A percentile compares a stretch with the other conserved stretches of the same genome.
Evolutionary conservation across 768 basidiomycete genomes (phyloP).

Genomic region (Dentipellis sp.): DNA sequence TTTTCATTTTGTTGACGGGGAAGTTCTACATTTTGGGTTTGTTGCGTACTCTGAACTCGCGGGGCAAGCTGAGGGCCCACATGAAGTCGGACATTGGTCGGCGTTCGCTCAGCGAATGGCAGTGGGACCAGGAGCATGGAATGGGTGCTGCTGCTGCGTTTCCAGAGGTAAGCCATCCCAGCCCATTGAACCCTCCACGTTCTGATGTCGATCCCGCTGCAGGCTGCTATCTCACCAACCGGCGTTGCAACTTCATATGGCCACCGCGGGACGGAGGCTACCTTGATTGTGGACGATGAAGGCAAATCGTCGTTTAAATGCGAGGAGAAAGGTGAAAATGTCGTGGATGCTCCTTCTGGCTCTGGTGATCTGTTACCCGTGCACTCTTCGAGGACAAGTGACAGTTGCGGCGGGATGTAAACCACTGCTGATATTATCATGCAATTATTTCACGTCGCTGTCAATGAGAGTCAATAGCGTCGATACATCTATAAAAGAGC

Average conservation of each 20-base stretch:
- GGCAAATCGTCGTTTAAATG: too few relatives aligned
- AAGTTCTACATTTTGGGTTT: slow-evolving; percentile 32
- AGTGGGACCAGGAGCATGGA: slow-evolving; percentile 21
- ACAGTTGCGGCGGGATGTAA: too few relatives aligned
- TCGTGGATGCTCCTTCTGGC: not conserved
- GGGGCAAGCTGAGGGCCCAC: slow-evolving; percentile 18
- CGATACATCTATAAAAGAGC: too few relatives aligned
- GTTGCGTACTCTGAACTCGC: slow-evolving; percentile 22
- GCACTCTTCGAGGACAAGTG: too few relatives aligned
- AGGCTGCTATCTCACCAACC: not conserved
- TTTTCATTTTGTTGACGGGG: slow-evolving; percentile 41
- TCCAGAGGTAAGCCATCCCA: not conserved
- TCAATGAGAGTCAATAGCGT: too few relatives aligned
- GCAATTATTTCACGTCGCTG: too few relatives aligned
- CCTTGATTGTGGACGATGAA: not conserved
- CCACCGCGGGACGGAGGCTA: not conserved
- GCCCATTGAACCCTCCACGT: not conserved
- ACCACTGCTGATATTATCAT: too few relatives aligned
- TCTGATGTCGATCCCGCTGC: not conserved
- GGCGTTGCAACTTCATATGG: not conserved
- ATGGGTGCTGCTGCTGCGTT: not conserved
- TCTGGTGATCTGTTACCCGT: too few relatives aligned
- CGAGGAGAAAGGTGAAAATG: not conserved
- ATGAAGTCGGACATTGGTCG: slow-evolving; percentile 35
- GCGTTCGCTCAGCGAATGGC: slow-evolving; percentile 30